Percentiles rank a stretch among this genome's conserved stretches.
phyloP scores from a whole-genome alignment of 768 basidiomycete genomes.

The Mycena rebaudengoi region DNA sequence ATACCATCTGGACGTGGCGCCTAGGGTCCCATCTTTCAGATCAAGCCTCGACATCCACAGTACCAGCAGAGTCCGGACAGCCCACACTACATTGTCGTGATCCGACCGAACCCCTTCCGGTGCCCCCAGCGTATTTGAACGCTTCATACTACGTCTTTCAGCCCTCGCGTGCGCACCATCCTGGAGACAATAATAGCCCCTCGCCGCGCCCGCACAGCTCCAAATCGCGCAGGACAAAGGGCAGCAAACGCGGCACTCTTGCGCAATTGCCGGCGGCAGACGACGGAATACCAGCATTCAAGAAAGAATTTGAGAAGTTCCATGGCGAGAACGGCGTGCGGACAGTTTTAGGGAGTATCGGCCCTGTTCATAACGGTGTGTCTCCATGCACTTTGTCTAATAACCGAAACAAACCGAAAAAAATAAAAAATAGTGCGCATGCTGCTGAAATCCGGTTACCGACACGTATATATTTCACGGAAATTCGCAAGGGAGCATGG shows the following conservation, averaged over 20 bases:
- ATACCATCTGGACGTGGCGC: constrained; percentile 86
- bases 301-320: constrained; percentile 84
- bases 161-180: constrained; percentile 43
- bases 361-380: constrained; percentile 87
- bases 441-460: constrained; percentile 91
- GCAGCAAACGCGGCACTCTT: constrained; percentile 39
- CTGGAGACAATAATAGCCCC: constrained; percentile 38
- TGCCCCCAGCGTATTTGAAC: constrained; percentile 71
- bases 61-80: constrained; percentile 31
- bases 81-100: constrained; percentile 74
- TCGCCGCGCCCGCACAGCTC: constrained; percentile 49
- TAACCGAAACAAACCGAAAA: background rate
- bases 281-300: constrained; percentile 67
- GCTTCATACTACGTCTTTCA: constrained; percentile 76
- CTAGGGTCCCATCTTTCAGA: constrained; percentile 51
- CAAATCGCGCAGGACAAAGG: constrained; percentile 51
- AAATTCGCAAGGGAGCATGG: constrained; percentile 89
- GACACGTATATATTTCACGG: constrained; percentile 95
- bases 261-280: constrained; percentile 47
- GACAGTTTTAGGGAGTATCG: constrained; percentile 91
- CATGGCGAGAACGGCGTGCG: constrained; percentile 93
- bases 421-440: constrained; percentile 71
- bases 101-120: constrained; percentile 65
- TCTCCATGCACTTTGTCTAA: constrained; percentile 7
- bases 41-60: constrained; percentile 33